These are phyloP conservation scores for Saccharomycopsis hybrid DNA, from an alignment of 1,139 yeast species.

Conservation along the genomic window DNA sequence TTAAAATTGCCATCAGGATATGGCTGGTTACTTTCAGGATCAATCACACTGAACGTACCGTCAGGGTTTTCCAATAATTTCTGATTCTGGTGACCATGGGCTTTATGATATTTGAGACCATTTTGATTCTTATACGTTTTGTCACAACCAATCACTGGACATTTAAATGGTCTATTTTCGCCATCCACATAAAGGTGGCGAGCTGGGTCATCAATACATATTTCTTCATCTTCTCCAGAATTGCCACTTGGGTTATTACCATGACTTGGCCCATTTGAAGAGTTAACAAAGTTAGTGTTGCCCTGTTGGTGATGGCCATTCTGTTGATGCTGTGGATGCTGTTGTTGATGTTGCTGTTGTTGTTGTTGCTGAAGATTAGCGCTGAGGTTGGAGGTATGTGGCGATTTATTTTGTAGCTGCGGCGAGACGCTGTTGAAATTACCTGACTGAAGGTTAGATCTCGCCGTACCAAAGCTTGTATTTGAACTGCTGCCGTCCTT, in stretches of 20 bases:
- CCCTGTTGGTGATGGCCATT: constrained; percentile 12
- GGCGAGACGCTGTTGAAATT: not conserved
- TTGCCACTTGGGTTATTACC: constrained; percentile 20
- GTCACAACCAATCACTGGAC: constrained; percentile 98
- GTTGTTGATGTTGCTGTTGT: not conserved
- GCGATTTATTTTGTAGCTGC: not conserved
- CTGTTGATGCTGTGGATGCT: not conserved
- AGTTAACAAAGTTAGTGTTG: constrained; percentile 23
- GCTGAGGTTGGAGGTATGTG: not conserved
- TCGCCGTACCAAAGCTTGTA: not conserved
- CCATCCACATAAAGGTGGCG: constrained; percentile 90
- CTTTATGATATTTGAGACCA: constrained; percentile 90
- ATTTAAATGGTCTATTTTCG: constrained; percentile 90
- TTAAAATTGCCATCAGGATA: constrained; percentile 84
- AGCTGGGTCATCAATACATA: constrained; percentile 87
- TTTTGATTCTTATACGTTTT: constrained; percentile 96
- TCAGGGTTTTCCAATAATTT: constrained; percentile 85
- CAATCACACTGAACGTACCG: constrained; percentile 87
- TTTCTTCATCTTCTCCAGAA: constrained; percentile 39
- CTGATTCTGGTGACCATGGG: constrained; percentile 97
- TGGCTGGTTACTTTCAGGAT: constrained; percentile 87
- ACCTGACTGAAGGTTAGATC: not conserved
- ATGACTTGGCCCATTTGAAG: constrained; percentile 25
- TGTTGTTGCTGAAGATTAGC: not conserved
- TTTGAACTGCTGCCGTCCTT: not conserved